phyloP scores from a whole-genome alignment of 164 flowering plant genomes.

The Tetrastigma voinierianum region DNA sequence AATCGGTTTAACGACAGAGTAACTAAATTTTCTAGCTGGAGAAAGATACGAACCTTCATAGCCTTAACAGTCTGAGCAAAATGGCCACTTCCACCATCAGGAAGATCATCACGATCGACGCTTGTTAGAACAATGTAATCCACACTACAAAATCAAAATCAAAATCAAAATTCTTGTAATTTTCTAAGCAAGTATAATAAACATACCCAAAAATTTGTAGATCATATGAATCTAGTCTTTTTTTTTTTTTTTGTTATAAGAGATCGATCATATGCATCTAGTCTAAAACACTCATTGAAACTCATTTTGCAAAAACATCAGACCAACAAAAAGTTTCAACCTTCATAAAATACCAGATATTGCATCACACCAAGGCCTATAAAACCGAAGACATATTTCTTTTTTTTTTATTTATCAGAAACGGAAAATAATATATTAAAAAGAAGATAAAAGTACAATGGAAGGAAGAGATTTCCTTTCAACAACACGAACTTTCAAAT shows the following conservation, averaged over 20 bases:
- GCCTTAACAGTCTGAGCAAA: conserved; percentile 83
- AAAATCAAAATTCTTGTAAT: not conserved
- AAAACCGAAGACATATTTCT: too few relatives aligned
- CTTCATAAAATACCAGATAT: not conserved
- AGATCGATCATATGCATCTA: too few relatives aligned
- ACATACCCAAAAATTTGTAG: not conserved
- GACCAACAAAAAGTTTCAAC: not conserved
- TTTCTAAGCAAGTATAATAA: not conserved
- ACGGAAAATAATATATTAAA: too few relatives aligned
- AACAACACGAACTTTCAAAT: too few relatives aligned
- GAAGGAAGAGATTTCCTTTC: too few relatives aligned
- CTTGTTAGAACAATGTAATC: conserved; percentile 94
- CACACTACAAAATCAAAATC: conserved; percentile 51
- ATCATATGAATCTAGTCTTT: too few relatives aligned
- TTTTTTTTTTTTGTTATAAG: too few relatives aligned
- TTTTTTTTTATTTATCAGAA: too few relatives aligned
- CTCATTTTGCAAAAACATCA: not conserved
- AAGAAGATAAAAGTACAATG: too few relatives aligned
- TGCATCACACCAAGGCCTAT: too few relatives aligned
- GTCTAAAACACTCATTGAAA: too few relatives aligned
- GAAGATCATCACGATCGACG: conserved; percentile 96
- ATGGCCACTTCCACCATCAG: conserved; percentile 98
- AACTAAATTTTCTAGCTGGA: not conserved
- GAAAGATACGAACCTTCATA: conserved; percentile 61
- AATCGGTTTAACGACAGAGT: not conserved